Conservation (phyloP, 441 rosid species). For the Populus hybrid region DNA sequence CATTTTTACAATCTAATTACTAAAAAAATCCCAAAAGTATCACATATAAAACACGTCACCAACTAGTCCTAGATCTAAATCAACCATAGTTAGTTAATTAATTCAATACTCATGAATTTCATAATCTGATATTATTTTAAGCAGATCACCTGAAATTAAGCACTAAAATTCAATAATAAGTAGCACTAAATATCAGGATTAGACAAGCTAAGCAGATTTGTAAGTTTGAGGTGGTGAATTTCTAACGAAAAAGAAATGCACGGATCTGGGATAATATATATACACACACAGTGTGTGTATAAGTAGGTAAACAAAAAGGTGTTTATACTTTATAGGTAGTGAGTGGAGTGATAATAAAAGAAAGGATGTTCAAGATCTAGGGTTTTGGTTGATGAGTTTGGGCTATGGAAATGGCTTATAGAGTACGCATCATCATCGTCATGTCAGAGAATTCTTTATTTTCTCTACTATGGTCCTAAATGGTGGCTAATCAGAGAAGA, state of each 20-base stretch:
- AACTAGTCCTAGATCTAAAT: slow-evolving; percentile 22
- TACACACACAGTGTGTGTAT: background rate
- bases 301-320: background rate
- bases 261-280: background rate
- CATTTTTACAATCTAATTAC: slow-evolving; percentile 31
- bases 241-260: background rate
- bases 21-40: slow-evolving; percentile 3
- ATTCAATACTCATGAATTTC: background rate
- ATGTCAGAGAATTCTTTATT: background rate
- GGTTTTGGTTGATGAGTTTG: slow-evolving; percentile 25
- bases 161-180: slow-evolving; percentile 3
- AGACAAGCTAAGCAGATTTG: background rate
- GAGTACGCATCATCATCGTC: slow-evolving; percentile 28
- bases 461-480: slow-evolving; percentile 21
- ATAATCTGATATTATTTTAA: slow-evolving; percentile 4
- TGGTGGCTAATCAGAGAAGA: slow-evolving; percentile 21
- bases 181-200: background rate
- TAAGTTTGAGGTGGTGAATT: background rate
- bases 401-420: slow-evolving; percentile 28
- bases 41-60: slow-evolving; percentile 16
- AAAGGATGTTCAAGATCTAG: slow-evolving; percentile 24
- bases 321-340: background rate
- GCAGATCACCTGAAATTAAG: slow-evolving; percentile 21
- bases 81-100: background rate
- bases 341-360: background rate